Percentiles rank a stretch among this genome's conserved stretches.
These are phyloP conservation scores for Chrysoporthe deuterocubensis DNA, from an alignment of 2,329 filamentous ascomycete genomes.

Conservation along the genomic window DNA sequence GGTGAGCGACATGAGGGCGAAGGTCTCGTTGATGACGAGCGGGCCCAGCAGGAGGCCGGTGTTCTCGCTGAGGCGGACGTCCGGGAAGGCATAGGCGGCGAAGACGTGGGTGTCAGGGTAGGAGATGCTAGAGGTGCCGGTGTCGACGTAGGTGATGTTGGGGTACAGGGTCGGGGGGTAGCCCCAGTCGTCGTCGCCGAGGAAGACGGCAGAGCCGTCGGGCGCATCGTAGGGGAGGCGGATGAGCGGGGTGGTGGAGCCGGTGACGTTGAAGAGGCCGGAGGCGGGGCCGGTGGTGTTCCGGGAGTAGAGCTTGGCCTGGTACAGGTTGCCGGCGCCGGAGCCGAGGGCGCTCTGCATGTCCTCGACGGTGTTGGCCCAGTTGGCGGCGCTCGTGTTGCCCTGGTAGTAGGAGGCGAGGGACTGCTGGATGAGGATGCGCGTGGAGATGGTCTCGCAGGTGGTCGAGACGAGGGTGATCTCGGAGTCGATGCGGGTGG, in stretches of 20 bases:
- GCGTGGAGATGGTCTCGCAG: conserved; percentile 71
- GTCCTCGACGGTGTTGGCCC: conserved; percentile 64
- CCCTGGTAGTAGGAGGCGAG: conserved; percentile 57
- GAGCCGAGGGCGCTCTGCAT: conserved; percentile 71
- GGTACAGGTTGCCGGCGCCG: conserved; percentile 61
- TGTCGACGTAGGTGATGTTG: conserved; percentile 69
- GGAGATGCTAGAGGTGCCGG: conserved; percentile 45
- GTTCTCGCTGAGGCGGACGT: conserved; percentile 53
- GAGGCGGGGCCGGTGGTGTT: conserved; percentile 61
- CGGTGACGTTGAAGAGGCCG: conserved; percentile 69
- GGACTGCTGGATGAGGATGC: conserved; percentile 61
- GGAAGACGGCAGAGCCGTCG: conserved; percentile 60
- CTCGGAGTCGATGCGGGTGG: conserved; percentile 78
- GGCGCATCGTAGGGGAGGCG: conserved; percentile 63
- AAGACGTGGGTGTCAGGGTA: conserved; percentile 47
- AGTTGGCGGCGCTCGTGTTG: conserved; percentile 63
- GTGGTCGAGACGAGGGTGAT: conserved; percentile 79
- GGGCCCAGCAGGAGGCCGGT: conserved; percentile 77
- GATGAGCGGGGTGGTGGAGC: conserved; percentile 52
- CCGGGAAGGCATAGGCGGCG: conserved; percentile 54
- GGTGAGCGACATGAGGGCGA: conserved; percentile 80
- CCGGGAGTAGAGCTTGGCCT: conserved; percentile 73
- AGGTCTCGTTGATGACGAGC: conserved; percentile 70
- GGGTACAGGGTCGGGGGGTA: conserved; percentile 77
- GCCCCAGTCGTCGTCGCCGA: conserved; percentile 67